Evolutionary conservation across 352 stramenopile species (phyloP).

Genomic region (Pythium chondricola): DNA sequence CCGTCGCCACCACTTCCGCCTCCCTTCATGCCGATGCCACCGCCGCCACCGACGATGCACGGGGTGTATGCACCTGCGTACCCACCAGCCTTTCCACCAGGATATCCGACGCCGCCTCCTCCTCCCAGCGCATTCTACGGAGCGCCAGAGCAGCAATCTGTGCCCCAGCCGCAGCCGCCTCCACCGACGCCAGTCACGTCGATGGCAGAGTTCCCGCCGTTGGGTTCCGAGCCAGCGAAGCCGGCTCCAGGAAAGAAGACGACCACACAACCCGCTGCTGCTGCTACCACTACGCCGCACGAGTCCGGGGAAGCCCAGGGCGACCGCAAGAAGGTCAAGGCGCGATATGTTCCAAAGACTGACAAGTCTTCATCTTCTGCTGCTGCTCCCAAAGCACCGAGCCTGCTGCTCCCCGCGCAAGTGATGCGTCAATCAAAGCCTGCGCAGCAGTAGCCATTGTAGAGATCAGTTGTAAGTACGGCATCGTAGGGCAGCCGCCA

Average conservation of each 20-base stretch:
- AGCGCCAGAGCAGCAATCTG: too few species aligned
- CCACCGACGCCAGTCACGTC: constrained; percentile 7
- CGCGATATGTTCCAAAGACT: constrained; percentile 14
- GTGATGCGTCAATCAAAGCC: constrained; percentile 20
- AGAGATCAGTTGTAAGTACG: not conserved
- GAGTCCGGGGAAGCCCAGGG: not conserved
- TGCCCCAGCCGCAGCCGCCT: too few species aligned
- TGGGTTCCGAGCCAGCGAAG: constrained; percentile 13
- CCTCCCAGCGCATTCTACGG: too few species aligned
- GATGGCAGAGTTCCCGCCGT: constrained; percentile 15
- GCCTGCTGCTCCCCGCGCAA: constrained; percentile 14
- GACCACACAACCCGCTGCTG: not conserved
- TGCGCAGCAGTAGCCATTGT: not conserved
- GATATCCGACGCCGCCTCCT: too few species aligned
- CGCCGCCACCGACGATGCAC: too few species aligned
- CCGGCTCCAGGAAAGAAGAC: constrained; percentile 3
- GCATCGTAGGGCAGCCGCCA: not conserved
- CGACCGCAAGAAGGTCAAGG: constrained; percentile 3
- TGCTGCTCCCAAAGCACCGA: constrained; percentile 3
- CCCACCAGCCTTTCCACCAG: too few species aligned
- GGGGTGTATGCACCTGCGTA: too few species aligned
- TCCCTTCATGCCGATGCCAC: too few species aligned
- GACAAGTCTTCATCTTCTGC: constrained; percentile 1
- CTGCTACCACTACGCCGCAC: not conserved
- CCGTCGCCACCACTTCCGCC: too few species aligned